Conservation (phyloP, 495 filamentous ascomycete species). For the Margaritispora aquatica region DNA sequence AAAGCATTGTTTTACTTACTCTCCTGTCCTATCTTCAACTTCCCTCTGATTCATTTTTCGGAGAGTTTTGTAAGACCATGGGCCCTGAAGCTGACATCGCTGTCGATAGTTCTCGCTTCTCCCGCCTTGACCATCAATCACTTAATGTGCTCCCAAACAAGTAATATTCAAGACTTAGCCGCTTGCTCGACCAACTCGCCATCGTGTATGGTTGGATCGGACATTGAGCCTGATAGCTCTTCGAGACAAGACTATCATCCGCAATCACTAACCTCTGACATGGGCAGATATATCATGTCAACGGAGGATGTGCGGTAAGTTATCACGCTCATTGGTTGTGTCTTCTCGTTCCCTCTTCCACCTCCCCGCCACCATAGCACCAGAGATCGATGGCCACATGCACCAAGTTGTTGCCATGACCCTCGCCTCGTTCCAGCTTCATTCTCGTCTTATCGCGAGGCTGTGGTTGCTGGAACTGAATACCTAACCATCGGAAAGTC, state of each 20-base stretch:
- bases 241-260: slow-evolving; percentile 20
- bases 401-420: neutral
- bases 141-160: slow-evolving; percentile 25
- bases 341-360: slow-evolving; percentile 8
- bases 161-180: slow-evolving; percentile 23
- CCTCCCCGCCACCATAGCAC: no score
- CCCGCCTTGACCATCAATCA: slow-evolving; percentile 11
- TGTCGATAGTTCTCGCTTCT: slow-evolving; percentile 17
- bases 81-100: slow-evolving; percentile 14
- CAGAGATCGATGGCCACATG: no score
- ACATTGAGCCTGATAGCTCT: slow-evolving; percentile 22
- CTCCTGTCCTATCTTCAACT: neutral
- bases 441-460: neutral
- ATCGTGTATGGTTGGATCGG: slow-evolving; percentile 22
- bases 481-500: slow-evolving; percentile 13
- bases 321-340: slow-evolving; percentile 11
- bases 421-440: neutral
- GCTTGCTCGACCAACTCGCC: slow-evolving; percentile 20
- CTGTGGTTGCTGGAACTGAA: slow-evolving; percentile 4
- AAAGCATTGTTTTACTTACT: neutral
- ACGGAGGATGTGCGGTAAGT: slow-evolving; percentile 27
- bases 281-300: slow-evolving; percentile 25
- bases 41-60: neutral
- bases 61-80: neutral
- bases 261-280: slow-evolving; percentile 18